These are phyloP conservation scores for Solanum hybrid DNA, from an alignment of 305 asterid genomes.

Conservation along the genomic window DNA sequence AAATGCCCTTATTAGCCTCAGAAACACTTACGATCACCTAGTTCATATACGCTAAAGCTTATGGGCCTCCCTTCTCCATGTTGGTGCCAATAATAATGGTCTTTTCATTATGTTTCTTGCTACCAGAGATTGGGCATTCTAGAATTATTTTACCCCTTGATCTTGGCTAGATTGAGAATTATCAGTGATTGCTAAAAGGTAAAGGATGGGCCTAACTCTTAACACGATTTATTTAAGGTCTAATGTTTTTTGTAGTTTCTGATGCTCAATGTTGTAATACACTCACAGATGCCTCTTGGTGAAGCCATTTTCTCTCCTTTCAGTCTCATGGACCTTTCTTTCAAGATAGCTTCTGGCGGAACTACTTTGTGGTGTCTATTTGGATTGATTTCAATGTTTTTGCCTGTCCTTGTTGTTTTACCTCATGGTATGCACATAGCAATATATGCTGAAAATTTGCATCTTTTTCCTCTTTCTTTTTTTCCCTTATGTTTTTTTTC, in stretches of 20 bases:
- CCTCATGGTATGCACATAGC: conserved; percentile 8
- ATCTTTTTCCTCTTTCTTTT: not conserved
- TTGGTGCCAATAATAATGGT: not conserved
- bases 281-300: conserved; percentile 32
- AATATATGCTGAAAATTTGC: not conserved
- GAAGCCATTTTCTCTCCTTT: conserved; percentile 30
- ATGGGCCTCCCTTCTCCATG: not conserved
- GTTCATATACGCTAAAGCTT: not conserved
- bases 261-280: conserved; percentile 28
- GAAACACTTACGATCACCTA: not conserved
- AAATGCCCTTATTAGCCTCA: not conserved
- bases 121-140: not conserved
- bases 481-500: not conserved
- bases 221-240: conserved; percentile 16
- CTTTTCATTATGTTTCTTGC: not conserved
- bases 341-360: conserved; percentile 22
- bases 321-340: conserved; percentile 24
- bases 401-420: conserved; percentile 6
- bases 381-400: conserved; percentile 33
- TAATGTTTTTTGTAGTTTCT: conserved; percentile 20
- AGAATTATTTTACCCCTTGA: not conserved
- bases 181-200: conserved; percentile 20
- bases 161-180: not conserved
- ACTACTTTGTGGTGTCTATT: conserved; percentile 24
- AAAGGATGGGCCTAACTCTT: conserved; percentile 24